Percentiles rank a stretch among this genome's conserved stretches.
phyloP scores from a whole-genome alignment of 1,139 yeast genomes.

The Sugiyamaella paludigena region DNA sequence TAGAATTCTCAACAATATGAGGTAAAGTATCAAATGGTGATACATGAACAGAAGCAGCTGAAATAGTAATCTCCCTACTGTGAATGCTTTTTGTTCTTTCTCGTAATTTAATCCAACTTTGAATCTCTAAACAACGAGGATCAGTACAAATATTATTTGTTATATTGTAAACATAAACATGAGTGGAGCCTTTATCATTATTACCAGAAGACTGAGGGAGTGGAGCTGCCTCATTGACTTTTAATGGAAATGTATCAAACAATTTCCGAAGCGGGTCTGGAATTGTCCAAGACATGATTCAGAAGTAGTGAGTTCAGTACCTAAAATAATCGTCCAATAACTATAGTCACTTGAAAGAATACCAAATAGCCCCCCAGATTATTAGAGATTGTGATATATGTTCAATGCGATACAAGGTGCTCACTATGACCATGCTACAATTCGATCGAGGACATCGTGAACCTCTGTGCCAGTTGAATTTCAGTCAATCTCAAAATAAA shows the following conservation, averaged over 20 bases:
- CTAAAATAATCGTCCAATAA: too few species aligned
- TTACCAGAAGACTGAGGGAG: conserved; percentile 4
- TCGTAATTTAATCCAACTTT: conserved; percentile 22
- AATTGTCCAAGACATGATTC: conserved; percentile 30
- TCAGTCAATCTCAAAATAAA: too few species aligned
- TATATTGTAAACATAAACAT: conserved; percentile 28
- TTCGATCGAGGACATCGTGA: too few species aligned
- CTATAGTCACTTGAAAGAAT: too few species aligned
- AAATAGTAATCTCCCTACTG: conserved; percentile 9
- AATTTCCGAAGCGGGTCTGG: conserved; percentile 46
- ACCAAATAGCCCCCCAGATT: too few species aligned
- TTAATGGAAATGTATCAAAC: conserved; percentile 52
- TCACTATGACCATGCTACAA: too few species aligned
- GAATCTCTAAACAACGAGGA: conserved; percentile 33
- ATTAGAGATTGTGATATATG: too few species aligned
- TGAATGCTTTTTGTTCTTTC: conserved; percentile 11
- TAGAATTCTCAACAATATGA: conserved; percentile 14
- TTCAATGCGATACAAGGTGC: too few species aligned
- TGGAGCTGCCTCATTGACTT: conserved; percentile 10
- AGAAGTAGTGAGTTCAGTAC: too few species aligned
- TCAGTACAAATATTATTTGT: conserved; percentile 28
- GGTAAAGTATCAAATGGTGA: conserved; percentile 26
- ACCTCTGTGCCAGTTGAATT: too few species aligned
- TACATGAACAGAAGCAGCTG: conserved; percentile 16
- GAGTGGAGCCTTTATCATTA: conserved; percentile 17